Evolutionary conservation across 805 yeast genomes (phyloP).

Genomic region (Priceomyces haplophilus): DNA sequence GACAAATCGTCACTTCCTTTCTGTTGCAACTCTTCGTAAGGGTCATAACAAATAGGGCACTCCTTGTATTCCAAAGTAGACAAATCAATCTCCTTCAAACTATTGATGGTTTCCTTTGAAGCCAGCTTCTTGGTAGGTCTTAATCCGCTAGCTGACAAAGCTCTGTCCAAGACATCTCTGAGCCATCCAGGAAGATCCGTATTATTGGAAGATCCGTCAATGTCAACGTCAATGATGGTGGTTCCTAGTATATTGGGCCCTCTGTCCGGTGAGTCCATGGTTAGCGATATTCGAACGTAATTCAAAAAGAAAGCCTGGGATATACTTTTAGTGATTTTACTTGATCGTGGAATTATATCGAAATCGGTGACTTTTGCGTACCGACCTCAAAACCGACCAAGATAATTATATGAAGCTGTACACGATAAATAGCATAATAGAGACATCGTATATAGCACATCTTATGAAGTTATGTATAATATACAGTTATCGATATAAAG

Average conservation of each 20-base stretch:
- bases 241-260: conserved; percentile 11
- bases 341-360: neutral
- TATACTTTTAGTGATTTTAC: too few species aligned
- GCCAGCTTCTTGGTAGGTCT: conserved; percentile 25
- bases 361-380: conserved; percentile 1
- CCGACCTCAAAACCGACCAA: neutral
- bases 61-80: conserved; percentile 16
- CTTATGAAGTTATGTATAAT: neutral
- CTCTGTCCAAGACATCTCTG: conserved; percentile 32
- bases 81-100: conserved; percentile 23
- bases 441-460: neutral
- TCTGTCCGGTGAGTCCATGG: conserved; percentile 9
- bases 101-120: conserved; percentile 38
- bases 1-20: conserved; percentile 11
- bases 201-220: conserved; percentile 12
- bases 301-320: too few species aligned
- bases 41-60: conserved; percentile 43
- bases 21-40: conserved; percentile 18
- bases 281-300: neutral
- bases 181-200: conserved; percentile 31
- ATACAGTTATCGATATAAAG: neutral
- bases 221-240: conserved; percentile 20
- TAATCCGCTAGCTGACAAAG: conserved; percentile 29
- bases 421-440: neutral
- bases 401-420: neutral